These are phyloP conservation scores for Claviceps sp. DNA, from an alignment of 2,329 filamentous ascomycete genomes.

Conservation along the genomic window DNA sequence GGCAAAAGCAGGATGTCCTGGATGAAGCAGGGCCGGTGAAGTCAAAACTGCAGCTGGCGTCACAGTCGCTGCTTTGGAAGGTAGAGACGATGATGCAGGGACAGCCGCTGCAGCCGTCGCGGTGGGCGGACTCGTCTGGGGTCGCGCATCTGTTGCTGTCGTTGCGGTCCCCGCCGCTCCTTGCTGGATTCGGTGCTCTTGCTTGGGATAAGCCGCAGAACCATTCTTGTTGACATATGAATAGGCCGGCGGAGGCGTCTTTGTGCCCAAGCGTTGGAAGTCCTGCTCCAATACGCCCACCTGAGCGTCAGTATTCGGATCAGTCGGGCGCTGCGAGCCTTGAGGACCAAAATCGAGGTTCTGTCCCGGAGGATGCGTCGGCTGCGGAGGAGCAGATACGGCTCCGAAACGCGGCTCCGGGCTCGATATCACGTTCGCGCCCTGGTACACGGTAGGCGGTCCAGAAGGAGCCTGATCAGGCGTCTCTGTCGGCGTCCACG, in stretches of 20 bases:
- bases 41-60: constrained; percentile 19
- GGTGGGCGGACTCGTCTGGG: constrained; percentile 4
- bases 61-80: constrained; percentile 1
- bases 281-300: constrained; percentile 72
- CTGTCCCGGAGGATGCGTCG: constrained; percentile 6
- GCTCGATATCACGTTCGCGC: constrained; percentile 53
- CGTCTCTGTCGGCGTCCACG: constrained; percentile 91
- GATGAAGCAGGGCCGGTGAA: constrained; percentile 39
- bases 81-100: neutral
- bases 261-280: constrained; percentile 67
- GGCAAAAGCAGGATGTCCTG: constrained; percentile 78
- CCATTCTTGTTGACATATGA: constrained; percentile 53
- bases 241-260: constrained; percentile 90
- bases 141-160: constrained; percentile 9
- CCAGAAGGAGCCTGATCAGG: constrained; percentile 80
- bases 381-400: constrained; percentile 30
- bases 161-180: constrained; percentile 7
- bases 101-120: constrained; percentile 6
- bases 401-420: constrained; percentile 27
- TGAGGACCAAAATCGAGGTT: neutral
- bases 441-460: constrained; percentile 84
- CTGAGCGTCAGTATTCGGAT: constrained; percentile 30
- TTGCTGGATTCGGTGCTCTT: constrained; percentile 51
- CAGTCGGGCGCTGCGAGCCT: constrained; percentile 7
- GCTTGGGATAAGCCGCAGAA: constrained; percentile 55